Evolutionary conservation across 495 filamentous ascomycete species (phyloP), one percentile per base, ranked within the genome.

Genomic region (Xylaria grammica): DNA sequence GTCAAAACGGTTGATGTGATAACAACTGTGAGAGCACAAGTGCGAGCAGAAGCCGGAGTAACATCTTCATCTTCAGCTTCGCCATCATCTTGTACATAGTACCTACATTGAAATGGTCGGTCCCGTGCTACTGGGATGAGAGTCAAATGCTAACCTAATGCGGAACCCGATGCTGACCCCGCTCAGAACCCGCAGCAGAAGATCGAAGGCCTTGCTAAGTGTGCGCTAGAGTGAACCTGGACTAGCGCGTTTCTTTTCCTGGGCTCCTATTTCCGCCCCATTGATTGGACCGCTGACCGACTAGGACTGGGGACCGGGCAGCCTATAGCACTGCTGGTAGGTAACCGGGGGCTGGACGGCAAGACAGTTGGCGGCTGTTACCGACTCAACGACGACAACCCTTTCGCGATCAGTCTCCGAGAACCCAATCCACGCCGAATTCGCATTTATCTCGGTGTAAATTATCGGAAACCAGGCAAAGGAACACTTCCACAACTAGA

Each of bases 51-150:
- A n/a, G n/a, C n/a, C n/a, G n/a, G n/a, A n/a, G n/a, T n/a, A n/a
- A n/a, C n/a, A n/a, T n/a, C n/a, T n/a, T n/a, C n/a, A n/a, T n/a
- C n/a, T n/a, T n/a, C n/a, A n/a, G n/a, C n/a, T n/a, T n/a, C n/a
- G 40, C 13, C 40, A 17, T 42, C n/a, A 42, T 17, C 13, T 11
- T 42, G 40, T 30, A 44, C 26, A n/a, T n/a, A n/a, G n/a, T n/a
- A n/a, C n/a, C n/a, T n/a, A n/a, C n/a, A n/a, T n/a, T n/a, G n/a
- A 4, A 10, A 52, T 52, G 19, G 36, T 9, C 56, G 29, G 42
- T 59, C 27, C 42, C 56, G 29, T 48, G 57, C 34, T 36, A 27
- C n/a, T 57, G 46, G 62, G 56, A 65, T 50, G 26, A 42, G 40
- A 17, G 40, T 42, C 26, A 34, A 32, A n/a, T 24, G 11, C 24